phyloP scores from a whole-genome alignment of 768 basidiomycete species.

The Mycena polygramma region DNA sequence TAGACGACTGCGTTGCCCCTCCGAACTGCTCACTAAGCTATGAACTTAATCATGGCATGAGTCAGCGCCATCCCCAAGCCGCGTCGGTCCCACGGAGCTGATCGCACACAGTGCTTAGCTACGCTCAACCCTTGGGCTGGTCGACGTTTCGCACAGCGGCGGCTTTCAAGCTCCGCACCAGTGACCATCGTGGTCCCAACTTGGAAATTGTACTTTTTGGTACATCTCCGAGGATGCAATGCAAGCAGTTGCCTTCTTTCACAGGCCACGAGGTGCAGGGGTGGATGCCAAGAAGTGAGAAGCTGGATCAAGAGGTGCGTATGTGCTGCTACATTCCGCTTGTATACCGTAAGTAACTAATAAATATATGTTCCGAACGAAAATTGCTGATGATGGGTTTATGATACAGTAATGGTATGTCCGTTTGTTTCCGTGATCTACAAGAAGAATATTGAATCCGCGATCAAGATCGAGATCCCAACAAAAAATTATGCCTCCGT shows the following conservation, averaged over 20 bases:
- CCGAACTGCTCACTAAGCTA: constrained; percentile 30
- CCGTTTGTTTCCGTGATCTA: constrained; percentile 49
- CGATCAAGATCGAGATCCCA: constrained; percentile 34
- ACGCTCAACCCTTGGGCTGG: no score
- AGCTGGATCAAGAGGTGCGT: constrained; percentile 23
- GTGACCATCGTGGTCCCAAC: constrained; percentile 1
- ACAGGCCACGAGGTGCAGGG: constrained; percentile 7
- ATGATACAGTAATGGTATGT: constrained; percentile 45
- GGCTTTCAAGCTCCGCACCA: not conserved
- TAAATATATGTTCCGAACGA: constrained; percentile 28
- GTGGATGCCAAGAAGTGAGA: constrained; percentile 15
- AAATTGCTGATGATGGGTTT: constrained; percentile 15
- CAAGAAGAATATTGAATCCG: constrained; percentile 42
- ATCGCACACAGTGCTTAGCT: no score
- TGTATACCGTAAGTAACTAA: constrained; percentile 36
- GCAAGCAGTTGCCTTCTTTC: not conserved
- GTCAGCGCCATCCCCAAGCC: constrained; percentile 6
- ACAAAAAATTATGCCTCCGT: constrained; percentile 32
- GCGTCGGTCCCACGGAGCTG: not conserved
- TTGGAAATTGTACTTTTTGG: constrained; percentile 20
- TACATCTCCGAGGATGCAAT: constrained; percentile 10
- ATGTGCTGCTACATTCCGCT: constrained; percentile 32
- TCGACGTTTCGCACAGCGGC: constrained; percentile 7
- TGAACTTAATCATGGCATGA: constrained; percentile 29
- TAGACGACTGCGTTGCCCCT: constrained; percentile 10